These are phyloP conservation scores for Psilocybe sp. DNA, from an alignment of 768 basidiomycete genomes.

Conservation along the genomic window DNA sequence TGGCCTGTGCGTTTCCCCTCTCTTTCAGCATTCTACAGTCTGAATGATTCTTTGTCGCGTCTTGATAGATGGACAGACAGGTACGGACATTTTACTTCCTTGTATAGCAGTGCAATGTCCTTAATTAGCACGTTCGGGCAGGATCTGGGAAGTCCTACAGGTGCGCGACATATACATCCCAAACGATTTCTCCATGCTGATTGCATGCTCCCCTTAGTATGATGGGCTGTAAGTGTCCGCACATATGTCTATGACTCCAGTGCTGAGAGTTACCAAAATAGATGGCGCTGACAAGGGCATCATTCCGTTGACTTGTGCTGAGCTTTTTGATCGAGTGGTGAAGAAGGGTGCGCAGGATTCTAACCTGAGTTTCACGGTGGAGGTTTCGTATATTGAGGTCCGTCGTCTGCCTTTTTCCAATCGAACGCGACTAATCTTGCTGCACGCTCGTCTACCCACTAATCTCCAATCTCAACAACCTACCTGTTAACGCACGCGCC, in stretches of 20 bases:
- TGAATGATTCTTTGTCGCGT: slow-evolving; percentile 8
- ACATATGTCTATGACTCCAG: neutral
- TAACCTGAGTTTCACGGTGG: slow-evolving; percentile 82
- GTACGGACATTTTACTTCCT: slow-evolving; percentile 38
- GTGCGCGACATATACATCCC: slow-evolving; percentile 34
- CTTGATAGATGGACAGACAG: slow-evolving; percentile 74
- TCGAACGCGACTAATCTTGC: no score
- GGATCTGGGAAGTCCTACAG: slow-evolving; percentile 93
- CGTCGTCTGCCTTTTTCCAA: slow-evolving; percentile 11
- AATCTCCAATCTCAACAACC: no score
- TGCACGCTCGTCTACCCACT: no score
- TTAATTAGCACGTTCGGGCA: slow-evolving; percentile 23
- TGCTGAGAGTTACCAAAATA: slow-evolving; percentile 23
- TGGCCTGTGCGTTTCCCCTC: slow-evolving; percentile 79
- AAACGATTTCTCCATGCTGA: neutral
- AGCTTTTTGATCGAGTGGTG: slow-evolving; percentile 84
- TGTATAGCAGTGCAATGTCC: neutral
- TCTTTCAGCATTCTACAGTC: neutral
- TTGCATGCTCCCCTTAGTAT: slow-evolving; percentile 55
- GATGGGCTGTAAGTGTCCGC: slow-evolving; percentile 81
- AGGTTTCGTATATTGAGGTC: slow-evolving; percentile 98
- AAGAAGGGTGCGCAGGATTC: slow-evolving; percentile 60
- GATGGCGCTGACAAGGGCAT: slow-evolving; percentile 97
- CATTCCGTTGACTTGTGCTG: slow-evolving; percentile 92
- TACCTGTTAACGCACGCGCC: no score